Percentiles rank a stretch among this genome's conserved stretches.
These are phyloP conservation scores for Amanita phalloides DNA, from an alignment of 768 basidiomycete species.

Conservation along the genomic window DNA sequence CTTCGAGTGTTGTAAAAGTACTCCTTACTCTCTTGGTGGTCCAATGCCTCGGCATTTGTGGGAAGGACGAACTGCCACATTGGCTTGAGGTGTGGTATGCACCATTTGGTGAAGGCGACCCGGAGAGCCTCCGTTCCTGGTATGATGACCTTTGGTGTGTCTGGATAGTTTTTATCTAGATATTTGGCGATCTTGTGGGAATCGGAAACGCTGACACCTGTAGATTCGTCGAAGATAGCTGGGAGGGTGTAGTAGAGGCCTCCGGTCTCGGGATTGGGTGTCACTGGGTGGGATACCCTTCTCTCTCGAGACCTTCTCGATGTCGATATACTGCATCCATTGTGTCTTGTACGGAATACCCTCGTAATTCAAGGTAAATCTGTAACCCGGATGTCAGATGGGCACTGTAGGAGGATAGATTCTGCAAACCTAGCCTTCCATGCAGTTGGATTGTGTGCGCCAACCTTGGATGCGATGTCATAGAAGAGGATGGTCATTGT, in stretches of 20 bases:
- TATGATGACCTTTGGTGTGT: constrained; percentile 22
- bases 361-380: constrained; percentile 12
- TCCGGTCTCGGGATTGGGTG: constrained; percentile 13
- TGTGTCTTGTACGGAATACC: constrained; percentile 23
- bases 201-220: constrained; percentile 21
- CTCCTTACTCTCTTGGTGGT: constrained; percentile 15
- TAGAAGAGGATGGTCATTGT: constrained; percentile 22
- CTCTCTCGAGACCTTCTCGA: constrained; percentile 17
- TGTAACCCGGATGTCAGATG: not conserved
- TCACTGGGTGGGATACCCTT: constrained; percentile 19
- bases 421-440: constrained; percentile 30
- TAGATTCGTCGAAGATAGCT: constrained; percentile 29
- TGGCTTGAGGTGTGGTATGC: constrained; percentile 7
- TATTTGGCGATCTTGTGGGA: constrained; percentile 30
- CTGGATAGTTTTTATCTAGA: constrained; percentile 31
- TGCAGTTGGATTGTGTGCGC: constrained; percentile 32
- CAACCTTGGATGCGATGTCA: constrained; percentile 28
- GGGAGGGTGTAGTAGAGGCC: constrained; percentile 27
- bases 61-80: constrained; percentile 1
- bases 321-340: constrained; percentile 33
- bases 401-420: not conserved
- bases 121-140: constrained; percentile 20
- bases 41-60: not conserved
- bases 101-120: constrained; percentile 15
- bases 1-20: constrained; percentile 27